Evolutionary conservation across 2,329 filamentous ascomycete species (phyloP).

Genomic region (Ophiosphaerella narmari): DNA sequence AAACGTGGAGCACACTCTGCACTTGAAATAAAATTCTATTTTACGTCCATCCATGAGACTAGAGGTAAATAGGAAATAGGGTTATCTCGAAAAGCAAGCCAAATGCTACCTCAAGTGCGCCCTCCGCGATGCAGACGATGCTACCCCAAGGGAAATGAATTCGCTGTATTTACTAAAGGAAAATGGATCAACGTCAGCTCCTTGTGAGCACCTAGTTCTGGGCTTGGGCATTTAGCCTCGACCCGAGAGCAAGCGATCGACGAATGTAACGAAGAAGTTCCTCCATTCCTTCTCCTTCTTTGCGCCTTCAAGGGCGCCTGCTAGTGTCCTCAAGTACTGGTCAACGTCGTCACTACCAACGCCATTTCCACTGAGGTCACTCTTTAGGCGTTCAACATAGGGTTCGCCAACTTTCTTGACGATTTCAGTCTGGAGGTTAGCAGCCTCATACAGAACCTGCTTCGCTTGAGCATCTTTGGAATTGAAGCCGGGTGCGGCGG

Average conservation of each 20-base stretch:
- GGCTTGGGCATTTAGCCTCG: slow-evolving; percentile 11
- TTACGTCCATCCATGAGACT: slow-evolving; percentile 1
- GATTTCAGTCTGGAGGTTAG: slow-evolving; percentile 83
- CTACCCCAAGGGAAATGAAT: slow-evolving; percentile 8
- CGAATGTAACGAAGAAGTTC: slow-evolving; percentile 52
- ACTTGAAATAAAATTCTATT: slow-evolving; percentile 2
- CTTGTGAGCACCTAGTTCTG: no score
- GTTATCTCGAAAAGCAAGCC: slow-evolving; percentile 26
- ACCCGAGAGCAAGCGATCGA: slow-evolving; percentile 37
- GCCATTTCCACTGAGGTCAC: slow-evolving; percentile 68
- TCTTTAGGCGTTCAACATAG: slow-evolving; percentile 73
- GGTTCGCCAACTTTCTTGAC: slow-evolving; percentile 85
- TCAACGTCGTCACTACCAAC: slow-evolving; percentile 68
- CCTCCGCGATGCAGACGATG: slow-evolving; percentile 24
- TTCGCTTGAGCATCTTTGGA: slow-evolving; percentile 86
- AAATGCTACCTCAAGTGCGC: slow-evolving; percentile 18
- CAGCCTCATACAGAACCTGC: slow-evolving; percentile 86
- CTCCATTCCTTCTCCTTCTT: slow-evolving; percentile 51
- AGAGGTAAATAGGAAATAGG: slow-evolving; percentile 10
- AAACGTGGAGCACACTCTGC: neutral
- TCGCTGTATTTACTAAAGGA: slow-evolving; percentile 8
- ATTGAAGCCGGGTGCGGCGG: slow-evolving; percentile 78
- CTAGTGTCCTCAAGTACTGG: slow-evolving; percentile 62
- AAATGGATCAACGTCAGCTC: neutral
- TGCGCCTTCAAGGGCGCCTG: slow-evolving; percentile 38